Conservation (phyloP, 73 alveolate genomes). For the Durusdinium trenchii region DNA sequence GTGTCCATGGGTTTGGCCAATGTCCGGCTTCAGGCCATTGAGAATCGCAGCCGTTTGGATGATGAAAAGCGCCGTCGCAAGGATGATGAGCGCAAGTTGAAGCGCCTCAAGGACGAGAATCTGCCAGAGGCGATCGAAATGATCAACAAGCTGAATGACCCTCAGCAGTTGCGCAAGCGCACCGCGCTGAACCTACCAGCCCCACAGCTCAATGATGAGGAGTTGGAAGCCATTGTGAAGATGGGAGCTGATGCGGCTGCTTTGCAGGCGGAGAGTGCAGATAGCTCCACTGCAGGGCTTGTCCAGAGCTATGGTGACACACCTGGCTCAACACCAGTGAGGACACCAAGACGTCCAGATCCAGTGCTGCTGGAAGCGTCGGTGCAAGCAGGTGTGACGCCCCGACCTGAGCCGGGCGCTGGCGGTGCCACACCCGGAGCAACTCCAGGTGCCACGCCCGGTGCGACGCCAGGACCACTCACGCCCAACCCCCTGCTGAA, state of each 20-base stretch:
- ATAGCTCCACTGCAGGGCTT: slow-evolving; percentile 69
- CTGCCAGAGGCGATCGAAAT: slow-evolving; percentile 98
- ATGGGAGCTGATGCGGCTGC: slow-evolving; percentile 92
- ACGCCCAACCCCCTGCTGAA: slow-evolving; percentile 52
- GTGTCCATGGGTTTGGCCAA: slow-evolving; percentile 97
- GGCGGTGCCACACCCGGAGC: not conserved
- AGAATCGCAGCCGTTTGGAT: slow-evolving; percentile 97
- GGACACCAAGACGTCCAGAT: slow-evolving; percentile 97
- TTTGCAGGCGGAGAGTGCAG: slow-evolving; percentile 42
- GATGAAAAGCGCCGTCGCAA: slow-evolving; percentile 98
- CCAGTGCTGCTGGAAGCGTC: slow-evolving; percentile 97
- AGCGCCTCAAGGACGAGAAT: slow-evolving; percentile 98
- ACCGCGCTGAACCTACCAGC: slow-evolving; percentile 97
- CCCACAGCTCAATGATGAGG: slow-evolving; percentile 97
- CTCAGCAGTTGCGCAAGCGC: slow-evolving; percentile 51
- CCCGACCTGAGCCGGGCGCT: not conserved
- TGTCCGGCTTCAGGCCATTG: slow-evolving; percentile 97
- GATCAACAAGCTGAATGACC: slow-evolving; percentile 97
- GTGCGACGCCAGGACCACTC: slow-evolving; percentile 59
- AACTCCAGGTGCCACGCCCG: slow-evolving; percentile 56
- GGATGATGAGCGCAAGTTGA: slow-evolving; percentile 98
- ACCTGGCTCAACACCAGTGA: slow-evolving; percentile 95
- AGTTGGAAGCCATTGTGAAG: slow-evolving; percentile 96
- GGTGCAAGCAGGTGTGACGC: slow-evolving; percentile 79
- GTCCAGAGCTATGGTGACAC: slow-evolving; percentile 93